Percentiles rank a stretch among this genome's conserved stretches.
Evolutionary conservation across 306 rosid species (phyloP).

Genomic region (Boehmeria nivea): DNA sequence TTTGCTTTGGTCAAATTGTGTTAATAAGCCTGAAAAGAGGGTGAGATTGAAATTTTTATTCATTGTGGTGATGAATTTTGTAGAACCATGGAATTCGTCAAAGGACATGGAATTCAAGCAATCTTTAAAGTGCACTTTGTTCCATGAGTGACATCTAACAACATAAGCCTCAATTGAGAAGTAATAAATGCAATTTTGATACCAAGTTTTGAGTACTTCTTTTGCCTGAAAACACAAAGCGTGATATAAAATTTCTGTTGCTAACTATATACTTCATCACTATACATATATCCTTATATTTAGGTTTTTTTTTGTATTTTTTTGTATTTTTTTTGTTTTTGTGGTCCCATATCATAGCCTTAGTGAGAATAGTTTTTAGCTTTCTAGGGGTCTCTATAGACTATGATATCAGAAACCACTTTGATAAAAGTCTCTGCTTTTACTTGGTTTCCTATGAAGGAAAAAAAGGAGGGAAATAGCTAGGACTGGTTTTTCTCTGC

Average conservation of each 20-base stretch:
- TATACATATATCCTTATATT: no score
- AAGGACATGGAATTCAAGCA: neutral
- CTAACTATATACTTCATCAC: no score
- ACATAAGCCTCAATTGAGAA: neutral
- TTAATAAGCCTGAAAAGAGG: neutral
- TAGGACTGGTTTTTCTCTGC: slow-evolving; percentile 28
- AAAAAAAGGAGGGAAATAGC: slow-evolving; percentile 10
- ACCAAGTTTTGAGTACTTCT: slow-evolving; percentile 3
- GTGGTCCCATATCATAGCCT: slow-evolving; percentile 32
- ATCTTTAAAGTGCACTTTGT: slow-evolving; percentile 8
- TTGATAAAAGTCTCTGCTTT: slow-evolving; percentile 19
- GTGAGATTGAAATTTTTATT: neutral
- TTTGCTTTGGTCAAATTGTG: neutral
- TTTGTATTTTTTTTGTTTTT: neutral
- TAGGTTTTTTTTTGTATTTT: no score
- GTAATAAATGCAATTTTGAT: neutral
- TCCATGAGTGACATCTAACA: slow-evolving; percentile 22
- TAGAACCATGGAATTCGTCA: neutral
- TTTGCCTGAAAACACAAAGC: slow-evolving; percentile 10
- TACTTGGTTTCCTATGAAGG: slow-evolving; percentile 31
- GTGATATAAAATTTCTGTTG: neutral
- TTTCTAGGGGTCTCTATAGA: slow-evolving; percentile 15
- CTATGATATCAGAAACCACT: slow-evolving; percentile 23
- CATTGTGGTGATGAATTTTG: neutral
- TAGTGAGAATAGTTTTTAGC: slow-evolving; percentile 13